phyloP scores from a whole-genome alignment of 306 rosid genomes.

The Echinosophora koreensis region DNA sequence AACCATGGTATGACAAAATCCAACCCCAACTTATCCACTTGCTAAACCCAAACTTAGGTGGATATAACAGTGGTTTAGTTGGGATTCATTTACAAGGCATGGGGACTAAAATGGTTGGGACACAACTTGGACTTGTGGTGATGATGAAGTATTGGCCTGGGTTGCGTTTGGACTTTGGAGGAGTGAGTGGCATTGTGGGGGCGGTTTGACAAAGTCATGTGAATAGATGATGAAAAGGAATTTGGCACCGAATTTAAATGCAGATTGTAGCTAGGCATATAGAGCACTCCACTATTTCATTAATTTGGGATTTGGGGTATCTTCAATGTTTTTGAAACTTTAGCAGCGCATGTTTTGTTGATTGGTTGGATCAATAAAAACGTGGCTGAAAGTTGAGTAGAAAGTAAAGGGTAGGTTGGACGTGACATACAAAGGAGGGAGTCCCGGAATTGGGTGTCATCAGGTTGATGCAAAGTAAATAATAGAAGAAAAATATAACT shows the following conservation, averaged over 20 bases:
- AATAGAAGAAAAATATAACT: background rate
- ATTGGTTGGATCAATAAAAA: slow-evolving; percentile 41
- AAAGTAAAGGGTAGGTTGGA: slow-evolving; percentile 12
- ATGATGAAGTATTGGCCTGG: background rate
- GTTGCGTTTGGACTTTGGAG: background rate
- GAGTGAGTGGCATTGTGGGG: slow-evolving; percentile 21
- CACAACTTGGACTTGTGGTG: background rate
- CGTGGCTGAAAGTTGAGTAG: background rate
- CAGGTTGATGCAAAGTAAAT: background rate
- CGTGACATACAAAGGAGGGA: slow-evolving; percentile 1
- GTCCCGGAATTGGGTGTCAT: background rate
- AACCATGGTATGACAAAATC: background rate
- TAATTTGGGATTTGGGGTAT: slow-evolving; percentile 1
- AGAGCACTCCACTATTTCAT: background rate
- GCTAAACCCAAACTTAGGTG: background rate
- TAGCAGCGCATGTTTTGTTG: background rate
- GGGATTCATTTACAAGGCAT: background rate
- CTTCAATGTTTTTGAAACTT: slow-evolving; percentile 27
- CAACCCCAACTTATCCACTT: background rate
- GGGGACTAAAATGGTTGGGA: background rate
- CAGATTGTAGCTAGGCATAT: slow-evolving; percentile 7
- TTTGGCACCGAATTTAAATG: slow-evolving; percentile 42
- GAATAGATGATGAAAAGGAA: background rate
- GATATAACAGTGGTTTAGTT: slow-evolving; percentile 1
- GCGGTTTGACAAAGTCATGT: slow-evolving; percentile 33